Base-by-base conservation (phyloP, 108 stramenopile genomes). In the Cyclotella baltica region DNA sequence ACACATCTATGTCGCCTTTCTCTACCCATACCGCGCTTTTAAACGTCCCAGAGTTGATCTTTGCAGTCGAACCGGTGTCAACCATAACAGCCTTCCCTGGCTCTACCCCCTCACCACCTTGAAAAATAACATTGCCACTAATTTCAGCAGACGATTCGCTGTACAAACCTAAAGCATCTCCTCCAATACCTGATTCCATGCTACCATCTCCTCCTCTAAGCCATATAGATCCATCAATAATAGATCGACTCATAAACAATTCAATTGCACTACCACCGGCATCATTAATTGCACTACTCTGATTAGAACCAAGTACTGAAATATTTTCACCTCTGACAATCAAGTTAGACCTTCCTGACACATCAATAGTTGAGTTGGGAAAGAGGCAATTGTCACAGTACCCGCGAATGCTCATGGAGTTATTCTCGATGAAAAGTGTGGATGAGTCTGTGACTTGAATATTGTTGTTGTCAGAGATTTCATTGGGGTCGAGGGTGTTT, bases 11-110 rank as follows among this genome's bases (percentile, higher is more conserved):
- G n/a, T n/a, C n/a, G 11, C 51, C 51, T 4, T 52, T 52, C n/a
- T 52, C 51, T 4, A 52, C 51, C 11, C n/a, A 20, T 4, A n/a
- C 51, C n/a, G 4, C 51, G n/a, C n/a, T 52, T 20, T 52, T 52
- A 20, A 52, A 52, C 4, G 51, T 52, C 4, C 51, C 51, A 52
- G 51, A 52, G n/a, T 52, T 52, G n/a, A 52, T 52, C 51, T 52
- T 52, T 10, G 51, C 51, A 52, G 19, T 52, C 11, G 51, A 52
- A 4, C 19, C 11, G 4, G n/a, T 13, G n/a, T 52, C 51, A 4
- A 52, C 51, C 4, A n/a, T n/a, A n/a, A 52, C 18, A 4, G 51
- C 10, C 51, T 52, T 52, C 51, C 51, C 51, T 4, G 51, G 4
- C 51, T 52, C 51, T 52, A n/a, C 51, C n/a, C 51, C 51, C 11